Evolutionary conservation across 1,139 yeast species (phyloP), one percentile per base, ranked within the genome.

Genomic region (Pichia sp.): DNA sequence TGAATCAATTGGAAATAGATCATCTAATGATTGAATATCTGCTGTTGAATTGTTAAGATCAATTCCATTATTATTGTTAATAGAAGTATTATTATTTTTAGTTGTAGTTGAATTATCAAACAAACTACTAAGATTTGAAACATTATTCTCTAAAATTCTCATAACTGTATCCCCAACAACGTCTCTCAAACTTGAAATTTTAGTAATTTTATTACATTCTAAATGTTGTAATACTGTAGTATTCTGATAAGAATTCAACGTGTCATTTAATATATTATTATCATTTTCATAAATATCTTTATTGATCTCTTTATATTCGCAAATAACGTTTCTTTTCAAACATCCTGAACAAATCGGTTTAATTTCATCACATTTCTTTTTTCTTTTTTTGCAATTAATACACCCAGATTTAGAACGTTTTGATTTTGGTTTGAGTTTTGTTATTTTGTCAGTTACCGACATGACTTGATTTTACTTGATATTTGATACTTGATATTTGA

Each of bases 361-460:
- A 20, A 54, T 50, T 29, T 62, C 64, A 44, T 60, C 60, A 46
- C 65, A 61, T 42, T 58, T 59, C 46, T 58, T 55, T 49, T 59
- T 60, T 27, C 59, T 41, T 36, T 48, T 50, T 33, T 52, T 50
- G 42, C 63, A 60, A 29, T 51, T 53, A 6, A 56, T 40, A 40
- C 63, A 60, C 1, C 61, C 62, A 23, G 38, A 25, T 32, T 51
- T 48, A 1, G 58, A 55, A 25, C 59, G 37, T 24, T 43, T 51
- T 1, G 25, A 30, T 27, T 44, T 50, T 7, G 20, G 6, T 32
- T 43, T 33, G 7, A 4, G 6, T 8, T 24, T 24, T 9, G 7
- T 10, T 6, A 5, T n/a, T 24, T n/a, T n/a, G 20, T 33, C 36
- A 3, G 2, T 11, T 2, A 24, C 12, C 28, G 24, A 9, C 30